Evolutionary conservation across 78 protist species (phyloP), one percentile per base, ranked within the genome.

Genomic region (Mastigamoeba balamuthi): DNA sequence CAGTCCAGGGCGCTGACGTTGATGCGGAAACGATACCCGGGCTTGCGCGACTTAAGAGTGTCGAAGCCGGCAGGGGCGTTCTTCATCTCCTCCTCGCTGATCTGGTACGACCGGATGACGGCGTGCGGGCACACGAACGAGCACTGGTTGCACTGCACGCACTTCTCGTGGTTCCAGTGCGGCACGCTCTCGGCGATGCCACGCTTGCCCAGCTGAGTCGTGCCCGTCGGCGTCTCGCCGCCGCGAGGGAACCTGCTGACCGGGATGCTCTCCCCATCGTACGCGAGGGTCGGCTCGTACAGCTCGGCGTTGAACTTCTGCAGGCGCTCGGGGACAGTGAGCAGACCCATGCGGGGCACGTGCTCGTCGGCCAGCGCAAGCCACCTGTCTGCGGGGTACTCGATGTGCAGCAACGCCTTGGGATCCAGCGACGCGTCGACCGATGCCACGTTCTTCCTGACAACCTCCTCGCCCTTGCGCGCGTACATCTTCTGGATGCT

Each of bases 71-170:
- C 58, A 25, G 17, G 17, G 58, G 33, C 17, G 58, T 17, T 48
- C 58, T 48, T 17, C 58, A 48, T 48, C 17, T 81, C 83, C 10
- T 39, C 82, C 3, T 38, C 37, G 43, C 17, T 72, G 72, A 87
- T 25, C 28, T 77, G 80, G 66, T 43, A 73, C 4, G 85, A 77
- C 27, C 92, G 67, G 58, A 88, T 82, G 68, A 78, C 83, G 30
- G 88, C 84, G 68, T 83, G 88, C 6, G 92, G 88, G 84, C 92
- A 88, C 52, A 69, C 83, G 23, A 64, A 0, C 36, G 84, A 69
- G 84, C 92, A 88, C 43, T 41, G 43, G 66, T 66, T 75, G 84
- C 92, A 88, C 66, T 79, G 85, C 17, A 74, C 38, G 82, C 92
- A 88, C 71, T 72, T 78, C 39, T 79, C 65, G 53, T 1, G 27